Percentiles rank a stretch among this genome's conserved stretches.
Conservation (phyloP, 2,329 filamentous ascomycete species). For the Drechslera avenae region DNA sequence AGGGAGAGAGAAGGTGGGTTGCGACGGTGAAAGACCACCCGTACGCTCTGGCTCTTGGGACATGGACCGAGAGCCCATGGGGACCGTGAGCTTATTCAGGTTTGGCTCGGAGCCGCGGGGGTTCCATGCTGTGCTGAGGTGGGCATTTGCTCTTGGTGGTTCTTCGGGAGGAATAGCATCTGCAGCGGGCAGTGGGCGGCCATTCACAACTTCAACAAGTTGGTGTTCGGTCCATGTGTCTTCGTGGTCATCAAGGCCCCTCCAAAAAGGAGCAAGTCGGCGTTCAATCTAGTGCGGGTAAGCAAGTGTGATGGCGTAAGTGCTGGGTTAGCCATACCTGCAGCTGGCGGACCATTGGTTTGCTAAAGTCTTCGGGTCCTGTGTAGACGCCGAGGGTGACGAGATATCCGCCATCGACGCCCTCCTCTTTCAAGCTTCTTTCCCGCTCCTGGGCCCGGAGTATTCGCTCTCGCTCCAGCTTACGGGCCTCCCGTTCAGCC, state of each 20-base stretch:
- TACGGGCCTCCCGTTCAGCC: constrained; percentile 86
- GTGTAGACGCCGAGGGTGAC: constrained; percentile 95
- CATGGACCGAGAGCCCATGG: constrained; percentile 76
- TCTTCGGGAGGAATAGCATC: constrained; percentile 80
- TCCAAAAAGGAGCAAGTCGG: constrained; percentile 92
- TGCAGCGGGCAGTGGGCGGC: constrained; percentile 79
- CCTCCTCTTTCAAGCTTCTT: constrained; percentile 86
- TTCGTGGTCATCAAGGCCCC: constrained; percentile 86
- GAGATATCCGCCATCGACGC: constrained; percentile 91
- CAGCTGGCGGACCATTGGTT: constrained; percentile 82
- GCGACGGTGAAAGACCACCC: constrained; percentile 62
- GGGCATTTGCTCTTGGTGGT: constrained; percentile 53
- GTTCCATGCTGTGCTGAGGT: constrained; percentile 44
- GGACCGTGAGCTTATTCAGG: constrained; percentile 75
- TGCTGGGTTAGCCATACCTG: constrained; percentile 67
- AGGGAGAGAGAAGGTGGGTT: constrained; percentile 65
- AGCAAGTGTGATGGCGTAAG: constrained; percentile 12
- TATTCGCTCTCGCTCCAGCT: constrained; percentile 78
- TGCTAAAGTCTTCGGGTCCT: constrained; percentile 91
- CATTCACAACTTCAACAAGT: constrained; percentile 86
- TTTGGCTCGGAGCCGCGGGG: constrained; percentile 63
- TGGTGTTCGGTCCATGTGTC: constrained; percentile 93
- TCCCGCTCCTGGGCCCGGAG: constrained; percentile 82
- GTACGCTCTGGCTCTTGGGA: constrained; percentile 78
- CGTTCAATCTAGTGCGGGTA: constrained; percentile 77